Conservation (phyloP, 2,329 filamentous ascomycete species). For the Blastomyces emzantsi region DNA sequence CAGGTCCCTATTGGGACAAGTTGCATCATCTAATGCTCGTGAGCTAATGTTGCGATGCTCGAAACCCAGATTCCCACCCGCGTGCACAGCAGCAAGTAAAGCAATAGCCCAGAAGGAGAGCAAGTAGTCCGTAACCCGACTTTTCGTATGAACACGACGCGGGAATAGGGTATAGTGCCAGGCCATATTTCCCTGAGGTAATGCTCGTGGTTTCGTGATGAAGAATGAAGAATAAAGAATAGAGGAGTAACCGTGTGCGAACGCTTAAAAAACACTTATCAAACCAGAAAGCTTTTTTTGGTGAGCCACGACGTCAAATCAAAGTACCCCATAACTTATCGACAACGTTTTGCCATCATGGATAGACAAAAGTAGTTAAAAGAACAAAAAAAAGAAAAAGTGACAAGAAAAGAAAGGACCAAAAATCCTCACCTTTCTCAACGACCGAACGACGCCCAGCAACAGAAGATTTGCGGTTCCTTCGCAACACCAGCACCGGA, state of each 20-base stretch:
- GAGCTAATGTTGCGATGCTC: constrained; percentile 10
- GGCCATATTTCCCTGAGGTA: background rate
- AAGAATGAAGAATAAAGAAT: background rate
- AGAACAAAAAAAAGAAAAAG: background rate
- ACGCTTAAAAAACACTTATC: constrained; percentile 1
- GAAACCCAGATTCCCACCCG: background rate
- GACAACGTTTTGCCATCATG: background rate
- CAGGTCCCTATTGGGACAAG: constrained; percentile 19
- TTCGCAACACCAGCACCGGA: background rate
- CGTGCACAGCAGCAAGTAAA: constrained; percentile 1
- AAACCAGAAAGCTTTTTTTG: constrained; percentile 14
- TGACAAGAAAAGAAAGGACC: background rate
- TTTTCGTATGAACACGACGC: background rate
- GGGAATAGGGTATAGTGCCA: background rate
- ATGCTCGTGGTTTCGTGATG: background rate
- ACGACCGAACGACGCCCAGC: background rate
- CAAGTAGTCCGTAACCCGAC: background rate
- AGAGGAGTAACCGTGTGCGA: constrained; percentile 5
- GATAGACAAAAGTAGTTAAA: background rate
- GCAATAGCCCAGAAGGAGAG: constrained; percentile 3
- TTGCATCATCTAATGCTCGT: constrained; percentile 15
- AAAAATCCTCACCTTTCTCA: constrained; percentile 3
- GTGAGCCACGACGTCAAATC: constrained; percentile 3
- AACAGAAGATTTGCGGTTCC: background rate
- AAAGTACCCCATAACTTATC: background rate